Conservation (phyloP, 768 basidiomycete species). For the Ramaria rubella region DNA sequence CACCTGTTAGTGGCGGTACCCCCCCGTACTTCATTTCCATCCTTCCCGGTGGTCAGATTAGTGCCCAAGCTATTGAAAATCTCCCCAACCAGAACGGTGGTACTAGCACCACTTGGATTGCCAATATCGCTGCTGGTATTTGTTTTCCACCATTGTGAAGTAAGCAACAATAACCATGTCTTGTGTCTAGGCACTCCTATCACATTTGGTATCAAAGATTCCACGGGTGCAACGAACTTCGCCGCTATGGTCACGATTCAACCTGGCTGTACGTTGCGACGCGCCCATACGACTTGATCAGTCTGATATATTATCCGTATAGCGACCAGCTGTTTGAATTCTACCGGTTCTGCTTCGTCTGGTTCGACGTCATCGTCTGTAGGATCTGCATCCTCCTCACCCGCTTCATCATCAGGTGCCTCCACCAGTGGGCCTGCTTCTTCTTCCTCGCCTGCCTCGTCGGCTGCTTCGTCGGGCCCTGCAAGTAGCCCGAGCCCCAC, state of each 20-base stretch:
- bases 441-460: background rate
- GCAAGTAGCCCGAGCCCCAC: background rate
- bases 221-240: slow-evolving; percentile 42
- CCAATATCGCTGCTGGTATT: slow-evolving; percentile 42
- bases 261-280: slow-evolving; percentile 40
- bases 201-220: slow-evolving; percentile 57
- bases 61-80: slow-evolving; percentile 37
- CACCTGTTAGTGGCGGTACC: slow-evolving; percentile 33
- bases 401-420: too few species aligned
- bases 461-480: background rate
- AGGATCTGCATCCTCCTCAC: too few species aligned
- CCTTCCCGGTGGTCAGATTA: slow-evolving; percentile 42
- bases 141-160: background rate
- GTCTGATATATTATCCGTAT: slow-evolving; percentile 10
- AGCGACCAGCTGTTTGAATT: slow-evolving; percentile 26
- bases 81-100: slow-evolving; percentile 36
- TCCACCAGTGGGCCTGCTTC: background rate
- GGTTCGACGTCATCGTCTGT: too few species aligned
- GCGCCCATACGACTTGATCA: background rate
- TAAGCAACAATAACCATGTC: background rate
- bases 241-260: slow-evolving; percentile 47
- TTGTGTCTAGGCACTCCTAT: slow-evolving; percentile 40
- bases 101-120: slow-evolving; percentile 47
- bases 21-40: slow-evolving; percentile 21
- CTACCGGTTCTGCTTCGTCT: slow-evolving; percentile 14